Evolutionary conservation across 768 basidiomycete species (phyloP).

Genomic region (Lyophyllum semitale): DNA sequence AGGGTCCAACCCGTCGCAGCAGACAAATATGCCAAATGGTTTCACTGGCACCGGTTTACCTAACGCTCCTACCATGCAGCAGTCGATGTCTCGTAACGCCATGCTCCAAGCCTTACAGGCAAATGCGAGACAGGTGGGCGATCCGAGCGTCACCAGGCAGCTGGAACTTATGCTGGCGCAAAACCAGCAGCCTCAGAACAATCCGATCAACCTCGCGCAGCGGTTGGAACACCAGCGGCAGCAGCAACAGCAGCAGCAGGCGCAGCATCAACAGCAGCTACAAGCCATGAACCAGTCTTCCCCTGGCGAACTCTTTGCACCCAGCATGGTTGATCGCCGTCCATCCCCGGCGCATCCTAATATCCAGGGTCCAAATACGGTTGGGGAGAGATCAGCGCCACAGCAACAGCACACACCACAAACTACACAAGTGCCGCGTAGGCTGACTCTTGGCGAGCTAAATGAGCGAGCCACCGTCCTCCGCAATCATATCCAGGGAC

Average conservation of each 20-base stretch:
- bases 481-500: constrained; percentile 5
- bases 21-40: constrained; percentile 40
- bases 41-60: constrained; percentile 40
- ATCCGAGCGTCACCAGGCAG: constrained; percentile 30
- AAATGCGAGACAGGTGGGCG: constrained; percentile 27
- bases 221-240: constrained; percentile 23
- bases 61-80: constrained; percentile 29
- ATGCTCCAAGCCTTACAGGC: constrained; percentile 39
- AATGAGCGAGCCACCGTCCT: constrained; percentile 12
- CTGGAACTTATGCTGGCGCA: constrained; percentile 52
- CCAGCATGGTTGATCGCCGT: constrained; percentile 51
- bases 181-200: constrained; percentile 48
- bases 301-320: constrained; percentile 49
- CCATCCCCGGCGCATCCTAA: constrained; percentile 48
- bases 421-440: constrained; percentile 1
- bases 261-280: constrained; percentile 18
- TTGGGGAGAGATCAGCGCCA: constrained; percentile 5
- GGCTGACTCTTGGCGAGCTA: constrained; percentile 12
- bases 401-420: constrained; percentile 14
- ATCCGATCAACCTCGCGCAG: constrained; percentile 30
- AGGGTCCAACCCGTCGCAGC: constrained; percentile 29
- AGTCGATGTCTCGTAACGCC: constrained; percentile 31
- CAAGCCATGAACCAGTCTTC: constrained; percentile 40
- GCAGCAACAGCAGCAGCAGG: constrained; percentile 27
- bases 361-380: constrained; percentile 22